These are phyloP conservation scores for Tulasnella sp. DNA, from an alignment of 768 basidiomycete species.

Conservation along the genomic window DNA sequence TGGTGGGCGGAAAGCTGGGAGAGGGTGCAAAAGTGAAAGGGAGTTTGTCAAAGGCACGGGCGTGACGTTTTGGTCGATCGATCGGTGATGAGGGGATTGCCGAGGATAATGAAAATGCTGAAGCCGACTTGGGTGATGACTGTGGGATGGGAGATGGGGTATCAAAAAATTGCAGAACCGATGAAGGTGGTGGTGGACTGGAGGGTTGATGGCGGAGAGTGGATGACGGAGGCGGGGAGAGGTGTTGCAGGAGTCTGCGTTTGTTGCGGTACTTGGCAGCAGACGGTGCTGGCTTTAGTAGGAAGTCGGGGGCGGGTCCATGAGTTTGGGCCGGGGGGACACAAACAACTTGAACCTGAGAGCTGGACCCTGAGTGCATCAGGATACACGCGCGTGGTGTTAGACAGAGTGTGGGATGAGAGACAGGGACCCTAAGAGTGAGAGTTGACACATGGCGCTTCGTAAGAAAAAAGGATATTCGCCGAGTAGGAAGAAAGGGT, in stretches of 20 bases:
- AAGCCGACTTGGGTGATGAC: background rate
- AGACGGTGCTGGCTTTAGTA: slow-evolving; percentile 6
- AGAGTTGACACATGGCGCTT: background rate
- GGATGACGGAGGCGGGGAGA: background rate
- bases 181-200: background rate
- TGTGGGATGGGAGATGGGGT: background rate
- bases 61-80: background rate
- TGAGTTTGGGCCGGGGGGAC: background rate
- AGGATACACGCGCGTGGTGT: background rate
- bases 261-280: background rate
- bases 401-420: background rate
- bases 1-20: background rate
- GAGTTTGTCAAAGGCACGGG: background rate
- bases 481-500: background rate
- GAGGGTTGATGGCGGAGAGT: background rate
- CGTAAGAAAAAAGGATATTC: background rate
- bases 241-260: background rate
- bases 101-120: background rate
- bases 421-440: background rate
- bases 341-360: background rate
- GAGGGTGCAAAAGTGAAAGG: background rate
- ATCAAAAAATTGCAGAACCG: background rate
- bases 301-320: background rate
- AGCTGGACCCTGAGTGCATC: background rate
- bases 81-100: background rate